These are phyloP conservation scores for Linum lewisii DNA, from an alignment of 345 rosid species.

Conservation along the genomic window DNA sequence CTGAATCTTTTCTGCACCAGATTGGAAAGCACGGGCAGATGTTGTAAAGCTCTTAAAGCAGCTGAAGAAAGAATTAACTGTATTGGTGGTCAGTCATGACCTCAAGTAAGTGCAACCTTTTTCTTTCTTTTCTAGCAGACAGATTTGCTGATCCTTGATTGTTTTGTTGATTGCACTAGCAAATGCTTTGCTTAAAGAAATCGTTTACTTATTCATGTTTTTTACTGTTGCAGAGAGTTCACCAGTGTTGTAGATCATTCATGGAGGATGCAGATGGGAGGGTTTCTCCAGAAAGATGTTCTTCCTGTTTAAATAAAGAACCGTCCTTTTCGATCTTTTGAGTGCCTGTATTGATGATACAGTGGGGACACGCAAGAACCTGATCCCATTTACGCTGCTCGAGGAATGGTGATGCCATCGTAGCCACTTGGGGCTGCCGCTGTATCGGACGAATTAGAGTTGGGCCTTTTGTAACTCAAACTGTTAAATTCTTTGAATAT, in stretches of 20 bases:
- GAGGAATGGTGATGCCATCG: neutral
- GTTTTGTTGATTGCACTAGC: neutral
- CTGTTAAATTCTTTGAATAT: too few species aligned
- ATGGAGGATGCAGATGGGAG: constrained; percentile 93
- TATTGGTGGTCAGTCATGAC: constrained; percentile 91
- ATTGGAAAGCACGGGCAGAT: constrained; percentile 94
- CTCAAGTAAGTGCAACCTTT: constrained; percentile 45
- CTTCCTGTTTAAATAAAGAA: constrained; percentile 30
- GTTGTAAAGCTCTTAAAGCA: constrained; percentile 76
- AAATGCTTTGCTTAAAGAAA: neutral
- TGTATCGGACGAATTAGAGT: neutral
- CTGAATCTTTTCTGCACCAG: constrained; percentile 24
- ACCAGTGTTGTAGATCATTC: constrained; percentile 65
- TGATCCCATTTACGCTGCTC: neutral
- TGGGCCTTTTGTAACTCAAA: neutral
- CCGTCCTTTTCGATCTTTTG: neutral
- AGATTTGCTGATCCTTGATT: neutral
- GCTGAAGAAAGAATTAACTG: constrained; percentile 71
- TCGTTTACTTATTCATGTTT: neutral
- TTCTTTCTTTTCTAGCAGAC: neutral
- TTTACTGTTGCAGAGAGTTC: constrained; percentile 47
- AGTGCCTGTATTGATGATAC: neutral
- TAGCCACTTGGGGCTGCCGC: neutral
- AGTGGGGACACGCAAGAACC: neutral
- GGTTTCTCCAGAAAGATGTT: constrained; percentile 49